Percentiles rank a stretch among this genome's conserved stretches.
Evolutionary conservation across 345 rosid genomes (phyloP).

Genomic region (Bruguiera parviflora): DNA sequence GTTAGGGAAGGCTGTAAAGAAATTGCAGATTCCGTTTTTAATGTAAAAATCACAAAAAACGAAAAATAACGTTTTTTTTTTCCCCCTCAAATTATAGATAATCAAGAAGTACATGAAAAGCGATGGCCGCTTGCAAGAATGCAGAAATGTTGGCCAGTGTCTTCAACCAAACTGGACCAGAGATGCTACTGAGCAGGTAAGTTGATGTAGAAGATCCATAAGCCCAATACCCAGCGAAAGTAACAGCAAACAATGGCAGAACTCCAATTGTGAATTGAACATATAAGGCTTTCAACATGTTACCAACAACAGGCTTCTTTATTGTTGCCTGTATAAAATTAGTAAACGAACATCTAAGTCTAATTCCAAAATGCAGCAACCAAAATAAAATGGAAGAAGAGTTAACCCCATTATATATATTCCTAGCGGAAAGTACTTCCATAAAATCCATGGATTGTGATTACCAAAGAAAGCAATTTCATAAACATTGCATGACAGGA

Average conservation of each 20-base stretch:
- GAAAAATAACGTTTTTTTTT: too few relatives aligned
- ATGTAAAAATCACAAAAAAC: too few relatives aligned
- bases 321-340: slow-evolving; percentile 63
- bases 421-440: slow-evolving; percentile 4
- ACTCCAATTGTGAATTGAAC: slow-evolving; percentile 76
- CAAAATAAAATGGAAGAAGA: not conserved
- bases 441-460: not conserved
- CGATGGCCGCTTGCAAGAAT: slow-evolving; percentile 76
- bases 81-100: not conserved
- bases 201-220: slow-evolving; percentile 71
- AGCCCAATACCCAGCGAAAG: slow-evolving; percentile 88
- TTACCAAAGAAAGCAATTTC: not conserved
- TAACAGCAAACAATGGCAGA: slow-evolving; percentile 65
- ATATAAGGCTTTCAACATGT: slow-evolving; percentile 83
- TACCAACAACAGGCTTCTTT: slow-evolving; percentile 64
- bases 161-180: slow-evolving; percentile 82
- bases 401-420: too few relatives aligned
- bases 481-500: not conserved
- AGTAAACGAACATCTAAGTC: not conserved
- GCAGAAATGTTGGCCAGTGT: slow-evolving; percentile 67
- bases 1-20: not conserved
- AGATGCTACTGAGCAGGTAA: slow-evolving; percentile 64
- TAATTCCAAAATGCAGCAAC: not conserved
- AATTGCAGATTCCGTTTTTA: too few relatives aligned
- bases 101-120: slow-evolving; percentile 57